These are phyloP conservation scores for Amylocarpus encephaloides DNA, from an alignment of 2,329 filamentous ascomycete species.

Conservation along the genomic window DNA sequence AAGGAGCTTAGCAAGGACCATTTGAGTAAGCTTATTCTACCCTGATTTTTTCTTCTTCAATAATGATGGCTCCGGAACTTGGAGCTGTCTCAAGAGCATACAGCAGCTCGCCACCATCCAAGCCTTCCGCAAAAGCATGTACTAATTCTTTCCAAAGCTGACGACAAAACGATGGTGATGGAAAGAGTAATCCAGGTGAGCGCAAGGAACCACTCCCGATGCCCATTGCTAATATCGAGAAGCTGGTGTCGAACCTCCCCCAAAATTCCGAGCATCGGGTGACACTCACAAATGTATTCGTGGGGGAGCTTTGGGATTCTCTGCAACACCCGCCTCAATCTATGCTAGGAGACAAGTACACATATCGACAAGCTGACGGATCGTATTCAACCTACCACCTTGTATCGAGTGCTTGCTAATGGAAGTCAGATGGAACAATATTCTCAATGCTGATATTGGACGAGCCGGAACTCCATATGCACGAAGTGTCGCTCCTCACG, in stretches of 20 bases:
- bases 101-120: no score
- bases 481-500: slow-evolving; percentile 53
- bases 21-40: no score
- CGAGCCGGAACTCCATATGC: slow-evolving; percentile 63
- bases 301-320: slow-evolving; percentile 63
- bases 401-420: slow-evolving; percentile 30
- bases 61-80: no score
- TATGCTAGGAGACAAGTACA: slow-evolving; percentile 54
- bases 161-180: slow-evolving; percentile 76
- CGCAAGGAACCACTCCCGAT: background rate
- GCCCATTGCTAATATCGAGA: slow-evolving; percentile 4
- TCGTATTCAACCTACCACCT: slow-evolving; percentile 44
- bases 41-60: no score
- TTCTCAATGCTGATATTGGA: slow-evolving; percentile 57
- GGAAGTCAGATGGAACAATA: slow-evolving; percentile 68
- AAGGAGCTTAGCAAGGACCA: slow-evolving; percentile 55
- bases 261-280: slow-evolving; percentile 45
- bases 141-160: no score
- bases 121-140: no score
- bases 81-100: no score
- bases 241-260: slow-evolving; percentile 61
- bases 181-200: slow-evolving; percentile 57
- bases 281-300: slow-evolving; percentile 59
- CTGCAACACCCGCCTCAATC: slow-evolving; percentile 65
- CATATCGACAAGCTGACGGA: slow-evolving; percentile 59